Conservation (phyloP, 495 filamentous ascomycete species). For the Xylaria nigripes region DNA sequence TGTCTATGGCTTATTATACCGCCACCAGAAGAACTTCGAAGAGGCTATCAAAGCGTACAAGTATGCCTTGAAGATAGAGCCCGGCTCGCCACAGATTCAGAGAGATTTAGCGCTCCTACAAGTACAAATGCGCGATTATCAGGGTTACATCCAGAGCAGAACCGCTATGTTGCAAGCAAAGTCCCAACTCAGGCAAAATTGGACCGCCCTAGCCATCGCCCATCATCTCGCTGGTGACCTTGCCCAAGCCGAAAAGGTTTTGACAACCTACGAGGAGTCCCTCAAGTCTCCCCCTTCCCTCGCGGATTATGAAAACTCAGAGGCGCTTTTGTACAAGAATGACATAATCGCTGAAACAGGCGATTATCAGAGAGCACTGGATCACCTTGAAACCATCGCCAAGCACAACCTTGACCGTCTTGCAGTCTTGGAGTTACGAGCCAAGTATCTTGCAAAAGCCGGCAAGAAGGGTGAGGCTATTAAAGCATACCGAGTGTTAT, state of each 20-base stretch:
- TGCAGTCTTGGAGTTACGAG: conserved; percentile 82
- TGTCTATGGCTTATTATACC: conserved; percentile 93
- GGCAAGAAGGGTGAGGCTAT: conserved; percentile 72
- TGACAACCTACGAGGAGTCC: conserved; percentile 88
- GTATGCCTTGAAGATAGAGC: conserved; percentile 84
- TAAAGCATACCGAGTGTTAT: conserved; percentile 66
- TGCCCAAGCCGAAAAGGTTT: conserved; percentile 76
- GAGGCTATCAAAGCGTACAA: conserved; percentile 99
- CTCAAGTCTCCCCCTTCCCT: conserved; percentile 66
- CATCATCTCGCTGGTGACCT: conserved; percentile 83
- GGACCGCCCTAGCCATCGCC: conserved; percentile 90
- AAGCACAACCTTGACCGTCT: conserved; percentile 76
- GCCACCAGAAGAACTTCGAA: conserved; percentile 91
- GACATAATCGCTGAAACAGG: conserved; percentile 82
- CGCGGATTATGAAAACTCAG: conserved; percentile 83
- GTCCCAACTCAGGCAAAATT: conserved; percentile 76
- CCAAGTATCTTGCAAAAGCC: conserved; percentile 74
- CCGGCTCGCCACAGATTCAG: conserved; percentile 87
- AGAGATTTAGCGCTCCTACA: conserved; percentile 88
- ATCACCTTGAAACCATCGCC: conserved; percentile 70
- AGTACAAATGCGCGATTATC: conserved; percentile 93
- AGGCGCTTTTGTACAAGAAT: conserved; percentile 94
- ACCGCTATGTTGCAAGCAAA: conserved; percentile 73
- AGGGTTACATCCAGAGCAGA: conserved; percentile 84
- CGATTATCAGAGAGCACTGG: conserved; percentile 68